Percentiles rank a stretch among this genome's conserved stretches.
phyloP scores from a whole-genome alignment of 768 basidiomycete genomes.

The Leccinellum luteum region DNA sequence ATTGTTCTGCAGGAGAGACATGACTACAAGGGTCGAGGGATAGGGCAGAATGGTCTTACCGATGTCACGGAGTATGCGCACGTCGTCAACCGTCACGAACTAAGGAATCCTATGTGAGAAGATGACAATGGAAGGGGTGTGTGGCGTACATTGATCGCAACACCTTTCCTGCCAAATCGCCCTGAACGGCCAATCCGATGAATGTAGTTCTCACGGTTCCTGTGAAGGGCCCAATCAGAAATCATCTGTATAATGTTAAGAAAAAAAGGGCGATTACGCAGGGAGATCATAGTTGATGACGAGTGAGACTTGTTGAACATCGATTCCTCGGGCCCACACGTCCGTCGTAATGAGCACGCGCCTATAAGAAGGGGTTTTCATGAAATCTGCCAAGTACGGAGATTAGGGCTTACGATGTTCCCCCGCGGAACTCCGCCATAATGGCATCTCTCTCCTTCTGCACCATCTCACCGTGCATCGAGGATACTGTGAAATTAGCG shows the following conservation, averaged over 20 bases:
- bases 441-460: conserved; percentile 95
- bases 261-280: conserved; percentile 53
- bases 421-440: conserved; percentile 94
- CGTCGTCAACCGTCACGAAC: conserved; percentile 95
- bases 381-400: conserved; percentile 3
- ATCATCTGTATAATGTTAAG: conserved; percentile 1
- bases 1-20: conserved; percentile 64
- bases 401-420: conserved; percentile 67
- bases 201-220: conserved; percentile 98
- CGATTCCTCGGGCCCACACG: conserved; percentile 97
- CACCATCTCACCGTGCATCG: conserved; percentile 95
- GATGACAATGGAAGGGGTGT: conserved; percentile 2
- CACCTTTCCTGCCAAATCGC: conserved; percentile 98
- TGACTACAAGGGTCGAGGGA: conserved; percentile 10
- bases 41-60: conserved; percentile 47
- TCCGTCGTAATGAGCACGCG: conserved; percentile 96
- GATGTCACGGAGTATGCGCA: conserved; percentile 95
- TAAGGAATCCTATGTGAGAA: conserved; percentile 32
- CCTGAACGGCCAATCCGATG: conserved; percentile 99
- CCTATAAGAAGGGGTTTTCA: conserved; percentile 38
- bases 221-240: conserved; percentile 31
- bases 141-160: conserved; percentile 89
- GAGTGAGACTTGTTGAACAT: conserved; percentile 95
- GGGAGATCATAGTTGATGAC: conserved; percentile 98
- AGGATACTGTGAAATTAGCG: conserved; percentile 98